A percentile compares a stretch with the other conserved stretches of the same genome.
These are phyloP conservation scores for Dioscorea cayenensis DNA, from an alignment of 116 monocot genomes.

Conservation along the genomic window DNA sequence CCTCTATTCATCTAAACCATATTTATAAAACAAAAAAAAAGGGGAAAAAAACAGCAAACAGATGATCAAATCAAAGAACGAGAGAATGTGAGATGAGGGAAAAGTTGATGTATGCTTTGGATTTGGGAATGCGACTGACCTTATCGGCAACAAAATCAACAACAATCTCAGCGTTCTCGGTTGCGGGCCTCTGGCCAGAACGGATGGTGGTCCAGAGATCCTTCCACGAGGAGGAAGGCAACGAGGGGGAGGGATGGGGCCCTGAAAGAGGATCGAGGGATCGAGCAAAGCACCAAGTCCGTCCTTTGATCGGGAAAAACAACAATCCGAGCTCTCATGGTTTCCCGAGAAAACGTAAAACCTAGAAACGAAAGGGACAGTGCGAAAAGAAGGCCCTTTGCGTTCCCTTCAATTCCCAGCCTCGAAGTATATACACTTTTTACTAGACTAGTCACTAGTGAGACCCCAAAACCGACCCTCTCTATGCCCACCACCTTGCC, in stretches of 20 bases:
- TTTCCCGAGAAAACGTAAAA: not conserved
- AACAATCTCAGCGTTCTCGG: constrained; percentile 50
- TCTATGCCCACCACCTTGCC: too few species aligned
- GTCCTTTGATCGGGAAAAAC: constrained; percentile 88
- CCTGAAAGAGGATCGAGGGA: constrained; percentile 24
- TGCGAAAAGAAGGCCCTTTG: not conserved
- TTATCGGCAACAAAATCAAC: constrained; percentile 77
- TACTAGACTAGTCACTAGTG: too few species aligned
- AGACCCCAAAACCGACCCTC: too few species aligned
- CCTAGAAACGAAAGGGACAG: not conserved
- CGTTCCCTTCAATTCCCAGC: too few species aligned
- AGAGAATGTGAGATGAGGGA: not conserved
- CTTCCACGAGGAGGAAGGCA: constrained; percentile 28
- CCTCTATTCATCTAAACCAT: constrained; percentile 73
- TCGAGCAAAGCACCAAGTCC: constrained; percentile 80
- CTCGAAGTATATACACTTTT: too few species aligned
- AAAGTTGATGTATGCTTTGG: not conserved
- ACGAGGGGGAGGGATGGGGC: constrained; percentile 6
- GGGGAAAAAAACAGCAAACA: not conserved
- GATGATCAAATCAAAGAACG: not conserved
- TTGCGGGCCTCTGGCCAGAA: constrained; percentile 13
- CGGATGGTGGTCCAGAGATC: constrained; percentile 57
- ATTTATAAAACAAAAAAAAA: not conserved
- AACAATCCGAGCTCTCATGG: constrained; percentile 37
- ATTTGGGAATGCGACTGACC: constrained; percentile 18